Evolutionary conservation across 768 basidiomycete species (phyloP).

Genomic region (Crassisporium funariophilum): DNA sequence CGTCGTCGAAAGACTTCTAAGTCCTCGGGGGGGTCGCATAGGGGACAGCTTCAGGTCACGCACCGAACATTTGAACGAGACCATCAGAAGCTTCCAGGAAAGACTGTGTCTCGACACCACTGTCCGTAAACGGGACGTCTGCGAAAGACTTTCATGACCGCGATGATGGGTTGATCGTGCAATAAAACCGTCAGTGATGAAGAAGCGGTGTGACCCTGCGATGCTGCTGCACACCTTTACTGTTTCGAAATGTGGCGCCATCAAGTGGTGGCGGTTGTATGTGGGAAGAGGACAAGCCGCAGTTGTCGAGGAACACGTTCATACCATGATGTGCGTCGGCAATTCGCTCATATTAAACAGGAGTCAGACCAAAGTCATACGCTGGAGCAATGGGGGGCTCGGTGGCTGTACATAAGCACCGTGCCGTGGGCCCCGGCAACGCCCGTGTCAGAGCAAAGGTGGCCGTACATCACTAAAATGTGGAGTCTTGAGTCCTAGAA

Average conservation of each 20-base stretch:
- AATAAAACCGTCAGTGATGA: neutral
- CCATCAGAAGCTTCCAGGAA: slow-evolving; percentile 93
- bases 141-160: slow-evolving; percentile 68
- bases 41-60: too few species aligned
- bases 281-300: neutral
- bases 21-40: slow-evolving; percentile 12
- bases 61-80: slow-evolving; percentile 73
- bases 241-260: slow-evolving; percentile 69
- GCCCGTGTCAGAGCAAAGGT: too few species aligned
- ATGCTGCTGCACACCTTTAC: slow-evolving; percentile 54
- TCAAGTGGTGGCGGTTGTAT: slow-evolving; percentile 15
- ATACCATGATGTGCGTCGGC: slow-evolving; percentile 8
- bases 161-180: slow-evolving; percentile 2
- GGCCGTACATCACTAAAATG: too few species aligned
- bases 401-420: too few species aligned
- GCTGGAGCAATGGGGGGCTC: too few species aligned
- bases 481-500: too few species aligned
- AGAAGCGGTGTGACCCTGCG: neutral
- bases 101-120: slow-evolving; percentile 74
- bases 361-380: too few species aligned
- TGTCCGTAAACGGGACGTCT: slow-evolving; percentile 75
- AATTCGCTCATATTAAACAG: neutral
- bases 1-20: slow-evolving; percentile 7
- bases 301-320: slow-evolving; percentile 5
- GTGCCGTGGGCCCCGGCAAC: too few species aligned